Evolutionary conservation across 2,329 filamentous ascomycete species (phyloP).

Genomic region (Didymella segeticola): DNA sequence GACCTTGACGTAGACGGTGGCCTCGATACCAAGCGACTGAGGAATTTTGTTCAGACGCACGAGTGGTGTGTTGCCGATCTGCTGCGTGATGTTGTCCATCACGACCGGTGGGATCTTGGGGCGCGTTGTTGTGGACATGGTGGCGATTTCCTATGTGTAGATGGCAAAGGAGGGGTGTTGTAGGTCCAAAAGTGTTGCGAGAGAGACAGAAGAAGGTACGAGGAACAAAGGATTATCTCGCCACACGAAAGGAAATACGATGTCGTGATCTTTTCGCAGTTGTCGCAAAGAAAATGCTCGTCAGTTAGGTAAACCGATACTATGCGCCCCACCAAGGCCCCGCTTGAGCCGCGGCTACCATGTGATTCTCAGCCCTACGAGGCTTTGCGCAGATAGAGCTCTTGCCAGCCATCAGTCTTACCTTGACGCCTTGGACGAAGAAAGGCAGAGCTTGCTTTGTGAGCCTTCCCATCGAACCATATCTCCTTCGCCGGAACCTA

Average conservation of each 20-base stretch:
- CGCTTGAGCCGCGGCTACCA: slow-evolving; percentile 17
- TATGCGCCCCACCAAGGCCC: slow-evolving; percentile 14
- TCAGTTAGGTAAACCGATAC: slow-evolving; percentile 15
- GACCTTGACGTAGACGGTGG: slow-evolving; percentile 87
- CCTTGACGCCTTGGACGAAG: no score
- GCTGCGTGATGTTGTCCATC: slow-evolving; percentile 75
- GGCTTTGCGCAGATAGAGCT: neutral
- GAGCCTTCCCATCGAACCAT: no score
- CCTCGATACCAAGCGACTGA: slow-evolving; percentile 86
- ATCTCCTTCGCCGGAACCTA: no score
- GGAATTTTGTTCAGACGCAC: slow-evolving; percentile 93
- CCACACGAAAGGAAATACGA: slow-evolving; percentile 10
- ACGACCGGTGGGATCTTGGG: slow-evolving; percentile 62
- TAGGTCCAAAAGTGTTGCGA: neutral
- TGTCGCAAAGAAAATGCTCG: slow-evolving; percentile 21
- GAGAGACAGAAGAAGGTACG: neutral
- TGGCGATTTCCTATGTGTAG: slow-evolving; percentile 13
- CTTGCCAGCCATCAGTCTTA: no score
- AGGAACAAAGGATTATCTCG: slow-evolving; percentile 9
- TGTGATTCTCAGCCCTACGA: slow-evolving; percentile 8
- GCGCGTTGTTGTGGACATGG: slow-evolving; percentile 57
- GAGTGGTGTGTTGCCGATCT: slow-evolving; percentile 96
- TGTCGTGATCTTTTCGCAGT: slow-evolving; percentile 16
- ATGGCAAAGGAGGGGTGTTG: neutral
- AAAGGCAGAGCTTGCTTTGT: no score